phyloP scores from a whole-genome alignment of 1,139 yeast species.

The Suhomyces wounanorum region DNA sequence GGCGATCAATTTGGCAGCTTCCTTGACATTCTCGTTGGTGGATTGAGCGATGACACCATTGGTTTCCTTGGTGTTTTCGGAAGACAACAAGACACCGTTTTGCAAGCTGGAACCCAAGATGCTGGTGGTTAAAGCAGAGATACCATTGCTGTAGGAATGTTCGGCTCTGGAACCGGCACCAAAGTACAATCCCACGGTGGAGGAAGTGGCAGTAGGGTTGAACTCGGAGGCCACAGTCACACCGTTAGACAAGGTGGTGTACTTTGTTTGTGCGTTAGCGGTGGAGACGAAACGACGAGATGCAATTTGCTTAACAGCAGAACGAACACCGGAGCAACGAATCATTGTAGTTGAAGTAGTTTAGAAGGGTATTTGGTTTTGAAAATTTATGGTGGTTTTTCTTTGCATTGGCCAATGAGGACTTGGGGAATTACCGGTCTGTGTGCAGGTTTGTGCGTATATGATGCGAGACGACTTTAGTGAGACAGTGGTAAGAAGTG shows the following conservation, averaged over 20 bases:
- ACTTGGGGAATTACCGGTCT: slow-evolving; percentile 14
- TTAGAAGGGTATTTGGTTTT: slow-evolving; percentile 5
- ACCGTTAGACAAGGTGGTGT: slow-evolving; percentile 73
- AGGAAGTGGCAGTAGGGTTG: slow-evolving; percentile 54
- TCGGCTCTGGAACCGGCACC: slow-evolving; percentile 82
- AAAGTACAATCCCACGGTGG: slow-evolving; percentile 68
- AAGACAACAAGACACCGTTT: slow-evolving; percentile 49
- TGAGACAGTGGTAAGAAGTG: neutral
- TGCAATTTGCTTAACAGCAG: slow-evolving; percentile 34
- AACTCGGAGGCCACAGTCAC: slow-evolving; percentile 69
- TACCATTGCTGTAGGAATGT: slow-evolving; percentile 79
- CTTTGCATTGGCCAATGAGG: slow-evolving; percentile 18
- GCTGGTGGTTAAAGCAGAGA: slow-evolving; percentile 63
- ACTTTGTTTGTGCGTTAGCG: slow-evolving; percentile 59
- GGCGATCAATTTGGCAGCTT: slow-evolving; percentile 44
- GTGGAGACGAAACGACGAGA: slow-evolving; percentile 62
- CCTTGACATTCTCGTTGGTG: slow-evolving; percentile 44
- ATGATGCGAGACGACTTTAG: neutral
- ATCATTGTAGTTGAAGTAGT: slow-evolving; percentile 27
- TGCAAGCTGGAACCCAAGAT: slow-evolving; percentile 43
- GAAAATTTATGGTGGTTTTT: slow-evolving; percentile 16
- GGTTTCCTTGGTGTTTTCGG: slow-evolving; percentile 52
- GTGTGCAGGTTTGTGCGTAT: slow-evolving; percentile 12
- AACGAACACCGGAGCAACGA: slow-evolving; percentile 41
- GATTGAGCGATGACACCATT: slow-evolving; percentile 57